Evolutionary conservation across 371 early-diverging fungal genomes (phyloP).

Genomic region (Furculomyces boomerangus): DNA sequence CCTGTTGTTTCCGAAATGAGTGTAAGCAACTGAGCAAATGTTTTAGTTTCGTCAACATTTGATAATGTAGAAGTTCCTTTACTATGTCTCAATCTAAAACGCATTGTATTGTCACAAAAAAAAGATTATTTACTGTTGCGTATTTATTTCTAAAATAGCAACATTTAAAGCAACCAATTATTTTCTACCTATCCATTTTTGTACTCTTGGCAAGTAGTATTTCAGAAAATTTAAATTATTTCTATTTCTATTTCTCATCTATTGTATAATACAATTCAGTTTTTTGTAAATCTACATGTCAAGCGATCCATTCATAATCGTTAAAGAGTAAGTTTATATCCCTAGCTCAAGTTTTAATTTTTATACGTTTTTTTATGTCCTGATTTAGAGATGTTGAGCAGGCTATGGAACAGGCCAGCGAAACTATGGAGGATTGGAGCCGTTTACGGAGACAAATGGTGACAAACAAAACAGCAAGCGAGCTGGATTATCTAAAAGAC

Average conservation of each 20-base stretch:
- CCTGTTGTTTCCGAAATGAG: neutral
- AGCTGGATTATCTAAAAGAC: conserved; percentile 19
- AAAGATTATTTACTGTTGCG: neutral
- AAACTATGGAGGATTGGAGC: conserved; percentile 18
- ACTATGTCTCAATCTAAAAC: neutral
- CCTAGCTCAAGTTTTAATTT: neutral
- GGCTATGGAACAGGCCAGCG: conserved; percentile 20
- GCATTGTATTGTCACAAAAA: neutral
- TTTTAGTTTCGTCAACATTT: neutral
- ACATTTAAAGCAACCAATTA: neutral
- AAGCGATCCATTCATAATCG: conserved; percentile 20
- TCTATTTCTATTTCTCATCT: neutral
- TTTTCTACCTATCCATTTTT: neutral
- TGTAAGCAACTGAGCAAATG: neutral
- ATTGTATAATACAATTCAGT: no score
- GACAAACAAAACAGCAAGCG: conserved; percentile 19
- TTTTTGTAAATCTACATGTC: conserved; percentile 8
- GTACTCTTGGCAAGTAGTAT: neutral
- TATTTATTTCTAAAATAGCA: neutral
- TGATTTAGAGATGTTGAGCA: conserved; percentile 16
- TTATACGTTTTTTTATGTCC: neutral
- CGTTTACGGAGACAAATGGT: conserved; percentile 8
- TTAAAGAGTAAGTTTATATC: conserved; percentile 16
- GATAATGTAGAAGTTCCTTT: neutral
- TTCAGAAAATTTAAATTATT: neutral